Evolutionary conservation across 805 yeast species (phyloP).

Genomic region (Zygosaccharomyces lentus): DNA sequence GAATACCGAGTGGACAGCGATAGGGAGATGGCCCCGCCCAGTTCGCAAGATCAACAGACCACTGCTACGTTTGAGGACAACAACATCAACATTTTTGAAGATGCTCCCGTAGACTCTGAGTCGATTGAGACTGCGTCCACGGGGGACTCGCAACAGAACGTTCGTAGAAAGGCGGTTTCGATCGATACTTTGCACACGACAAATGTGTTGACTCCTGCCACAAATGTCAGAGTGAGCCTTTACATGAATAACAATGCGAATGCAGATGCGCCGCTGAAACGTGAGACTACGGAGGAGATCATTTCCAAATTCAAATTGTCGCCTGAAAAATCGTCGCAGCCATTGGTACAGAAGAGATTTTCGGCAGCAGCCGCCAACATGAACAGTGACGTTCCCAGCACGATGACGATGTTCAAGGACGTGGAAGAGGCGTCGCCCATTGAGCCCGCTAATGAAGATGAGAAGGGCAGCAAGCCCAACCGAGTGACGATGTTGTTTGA

Average conservation of each 20-base stretch:
- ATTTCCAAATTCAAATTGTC: conserved; percentile 31
- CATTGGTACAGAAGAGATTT: conserved; percentile 23
- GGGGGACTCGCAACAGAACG: conserved; percentile 20
- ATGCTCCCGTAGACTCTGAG: conserved; percentile 25
- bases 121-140: conserved; percentile 23
- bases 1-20: background rate
- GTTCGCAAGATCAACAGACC: background rate
- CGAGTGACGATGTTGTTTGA: conserved; percentile 33
- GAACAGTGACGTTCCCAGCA: conserved; percentile 16
- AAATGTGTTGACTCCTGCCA: conserved; percentile 28
- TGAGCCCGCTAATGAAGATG: background rate
- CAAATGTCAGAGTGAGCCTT: conserved; percentile 34
- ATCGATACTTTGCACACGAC: conserved; percentile 33
- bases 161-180: conserved; percentile 33
- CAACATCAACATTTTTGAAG: conserved; percentile 30
- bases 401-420: conserved; percentile 32
- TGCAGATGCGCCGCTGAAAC: conserved; percentile 18
- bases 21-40: background rate
- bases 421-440: conserved; percentile 24
- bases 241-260: conserved; percentile 24
- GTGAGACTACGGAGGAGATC: conserved; percentile 35
- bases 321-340: conserved; percentile 23
- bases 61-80: conserved; percentile 13
- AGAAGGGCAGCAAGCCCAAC: conserved; percentile 13
- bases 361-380: conserved; percentile 17